Evolutionary conservation across 148 eudicot species (phyloP).

Genomic region (Rhododendron kiyosumense): DNA sequence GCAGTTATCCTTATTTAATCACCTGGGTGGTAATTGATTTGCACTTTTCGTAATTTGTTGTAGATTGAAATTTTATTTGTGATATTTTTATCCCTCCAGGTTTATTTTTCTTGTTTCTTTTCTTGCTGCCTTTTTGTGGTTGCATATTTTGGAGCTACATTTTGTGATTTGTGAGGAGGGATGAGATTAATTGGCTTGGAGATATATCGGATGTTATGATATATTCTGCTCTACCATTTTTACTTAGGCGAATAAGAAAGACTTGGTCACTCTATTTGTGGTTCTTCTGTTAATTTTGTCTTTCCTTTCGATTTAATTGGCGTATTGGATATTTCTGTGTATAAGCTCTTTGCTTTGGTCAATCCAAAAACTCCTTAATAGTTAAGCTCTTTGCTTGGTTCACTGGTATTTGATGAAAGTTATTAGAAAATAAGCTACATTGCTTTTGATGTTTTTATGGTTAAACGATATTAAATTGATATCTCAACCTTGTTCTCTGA

Average conservation of each 20-base stretch:
- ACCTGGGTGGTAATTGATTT: not conserved
- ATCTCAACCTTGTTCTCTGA: not conserved
- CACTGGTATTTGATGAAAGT: not conserved
- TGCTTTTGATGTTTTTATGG: not conserved
- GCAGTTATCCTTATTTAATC: conserved; percentile 12
- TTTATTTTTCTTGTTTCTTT: not conserved
- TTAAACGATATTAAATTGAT: not conserved
- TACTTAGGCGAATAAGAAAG: conserved; percentile 8
- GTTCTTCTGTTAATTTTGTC: not conserved
- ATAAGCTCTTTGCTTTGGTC: not conserved
- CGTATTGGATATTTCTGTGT: not conserved
- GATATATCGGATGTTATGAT: not conserved
- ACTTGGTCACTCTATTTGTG: not conserved
- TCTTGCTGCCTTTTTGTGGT: not conserved
- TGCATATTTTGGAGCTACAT: not conserved
- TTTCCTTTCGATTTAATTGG: too few relatives aligned
- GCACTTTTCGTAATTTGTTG: conserved; percentile 3
- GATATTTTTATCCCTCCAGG: conserved; percentile 3
- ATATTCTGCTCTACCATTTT: not conserved
- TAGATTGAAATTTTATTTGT: conserved; percentile 16
- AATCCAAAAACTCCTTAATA: not conserved
- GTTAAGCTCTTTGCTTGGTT: not conserved
- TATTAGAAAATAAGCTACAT: not conserved
- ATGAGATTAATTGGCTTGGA: not conserved
- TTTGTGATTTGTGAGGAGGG: conserved; percentile 11